A percentile compares a stretch with the other conserved stretches of the same genome.
Evolutionary conservation across 2,329 filamentous ascomycete species (phyloP).

Genomic region (Geosmithia morbida): DNA sequence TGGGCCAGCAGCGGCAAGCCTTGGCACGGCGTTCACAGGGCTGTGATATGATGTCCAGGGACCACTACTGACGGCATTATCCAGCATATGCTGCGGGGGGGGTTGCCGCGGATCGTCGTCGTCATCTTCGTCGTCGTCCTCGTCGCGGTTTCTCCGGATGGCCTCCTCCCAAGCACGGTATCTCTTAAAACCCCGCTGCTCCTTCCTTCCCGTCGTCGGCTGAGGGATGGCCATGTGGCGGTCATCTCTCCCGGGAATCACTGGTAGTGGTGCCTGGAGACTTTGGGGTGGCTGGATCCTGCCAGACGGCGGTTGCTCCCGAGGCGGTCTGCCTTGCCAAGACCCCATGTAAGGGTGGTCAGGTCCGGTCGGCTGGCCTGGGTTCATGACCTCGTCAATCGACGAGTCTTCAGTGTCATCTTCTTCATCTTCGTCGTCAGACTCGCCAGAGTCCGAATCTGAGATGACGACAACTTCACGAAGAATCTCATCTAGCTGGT

Average conservation of each 20-base stretch:
- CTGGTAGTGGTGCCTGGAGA: constrained; percentile 7
- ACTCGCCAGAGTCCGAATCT: constrained; percentile 34
- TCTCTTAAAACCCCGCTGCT: constrained; percentile 29
- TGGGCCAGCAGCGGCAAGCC: background rate
- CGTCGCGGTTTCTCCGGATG: constrained; percentile 15
- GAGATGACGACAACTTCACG: constrained; percentile 53
- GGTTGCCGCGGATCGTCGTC: background rate
- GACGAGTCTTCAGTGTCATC: background rate
- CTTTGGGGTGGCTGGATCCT: background rate
- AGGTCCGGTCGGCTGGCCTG: background rate
- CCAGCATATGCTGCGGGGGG: background rate
- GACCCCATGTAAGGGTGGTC: background rate
- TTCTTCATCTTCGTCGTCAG: constrained; percentile 10
- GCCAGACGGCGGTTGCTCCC: background rate
- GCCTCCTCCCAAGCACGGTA: constrained; percentile 29
- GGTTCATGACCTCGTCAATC: constrained; percentile 7
- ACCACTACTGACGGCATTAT: background rate
- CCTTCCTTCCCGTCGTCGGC: constrained; percentile 11
- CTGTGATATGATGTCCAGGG: background rate
- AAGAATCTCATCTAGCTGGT: constrained; percentile 52
- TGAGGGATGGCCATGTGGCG: background rate
- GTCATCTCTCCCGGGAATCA: constrained; percentile 2
- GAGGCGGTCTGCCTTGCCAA: background rate
- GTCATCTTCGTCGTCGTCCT: background rate
- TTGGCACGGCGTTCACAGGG: background rate